Percentiles rank a stretch among this genome's conserved stretches.
Conservation (phyloP, 208 protist genomes). For the Wallacemonas collosoma region DNA sequence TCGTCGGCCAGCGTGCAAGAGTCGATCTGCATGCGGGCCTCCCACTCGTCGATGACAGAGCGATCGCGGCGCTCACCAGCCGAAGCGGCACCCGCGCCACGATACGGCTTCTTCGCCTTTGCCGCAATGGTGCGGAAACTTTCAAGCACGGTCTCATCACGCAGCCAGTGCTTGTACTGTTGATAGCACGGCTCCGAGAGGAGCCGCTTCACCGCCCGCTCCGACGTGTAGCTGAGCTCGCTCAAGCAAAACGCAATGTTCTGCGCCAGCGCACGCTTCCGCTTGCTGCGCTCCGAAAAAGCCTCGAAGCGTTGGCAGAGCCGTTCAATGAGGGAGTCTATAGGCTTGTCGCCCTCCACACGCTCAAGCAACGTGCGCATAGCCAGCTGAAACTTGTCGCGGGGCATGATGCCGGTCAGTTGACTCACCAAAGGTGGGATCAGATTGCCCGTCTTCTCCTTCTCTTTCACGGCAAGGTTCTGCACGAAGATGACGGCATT, state of each 20-base stretch:
- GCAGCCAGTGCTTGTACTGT: constrained; percentile 88
- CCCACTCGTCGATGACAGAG: constrained; percentile 84
- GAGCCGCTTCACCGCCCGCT: constrained; percentile 70
- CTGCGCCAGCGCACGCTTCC: constrained; percentile 61
- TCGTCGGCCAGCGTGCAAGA: constrained; percentile 27
- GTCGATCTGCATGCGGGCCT: constrained; percentile 68
- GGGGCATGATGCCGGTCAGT: constrained; percentile 76
- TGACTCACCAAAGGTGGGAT: constrained; percentile 84
- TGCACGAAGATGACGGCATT: constrained; percentile 90
- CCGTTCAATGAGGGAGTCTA: constrained; percentile 85
- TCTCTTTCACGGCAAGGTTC: constrained; percentile 88
- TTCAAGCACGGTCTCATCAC: constrained; percentile 71
- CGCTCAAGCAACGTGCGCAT: constrained; percentile 84
- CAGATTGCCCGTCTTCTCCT: constrained; percentile 88
- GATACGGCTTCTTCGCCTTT: constrained; percentile 70
- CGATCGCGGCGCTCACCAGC: constrained; percentile 69
- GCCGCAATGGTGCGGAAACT: constrained; percentile 78
- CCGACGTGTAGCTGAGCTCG: constrained; percentile 85
- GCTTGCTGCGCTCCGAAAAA: constrained; percentile 78
- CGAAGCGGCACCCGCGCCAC: constrained; percentile 24
- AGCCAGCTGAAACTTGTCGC: constrained; percentile 84
- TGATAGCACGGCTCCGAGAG: constrained; percentile 88
- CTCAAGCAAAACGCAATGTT: constrained; percentile 88
- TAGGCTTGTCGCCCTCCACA: constrained; percentile 90
- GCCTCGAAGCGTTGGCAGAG: constrained; percentile 85